Evolutionary conservation across 306 rosid genomes (phyloP).

Genomic region (Bauhinia variegata): DNA sequence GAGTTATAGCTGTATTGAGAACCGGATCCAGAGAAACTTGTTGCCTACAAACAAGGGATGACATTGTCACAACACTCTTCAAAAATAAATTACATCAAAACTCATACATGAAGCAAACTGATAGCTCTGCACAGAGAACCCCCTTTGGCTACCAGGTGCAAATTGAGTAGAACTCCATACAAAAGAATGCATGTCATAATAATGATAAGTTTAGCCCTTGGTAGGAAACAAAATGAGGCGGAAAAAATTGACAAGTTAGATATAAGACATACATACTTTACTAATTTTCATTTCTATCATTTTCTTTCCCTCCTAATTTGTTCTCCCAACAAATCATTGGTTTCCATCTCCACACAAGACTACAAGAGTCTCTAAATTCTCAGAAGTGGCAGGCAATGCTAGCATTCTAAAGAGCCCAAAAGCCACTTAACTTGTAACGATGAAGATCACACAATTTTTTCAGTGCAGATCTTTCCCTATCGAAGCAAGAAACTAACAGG

Average conservation of each 20-base stretch:
- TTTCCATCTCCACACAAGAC: slow-evolving; percentile 16
- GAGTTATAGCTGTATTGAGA: slow-evolving; percentile 50
- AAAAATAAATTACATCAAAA: slow-evolving; percentile 25
- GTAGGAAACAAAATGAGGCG: no score
- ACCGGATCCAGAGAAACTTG: slow-evolving; percentile 50
- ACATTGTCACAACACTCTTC: slow-evolving; percentile 19
- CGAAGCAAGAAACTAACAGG: background rate
- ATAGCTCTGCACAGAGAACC: slow-evolving; percentile 31
- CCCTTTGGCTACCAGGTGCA: slow-evolving; percentile 24
- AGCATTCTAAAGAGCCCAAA: background rate
- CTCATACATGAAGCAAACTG: slow-evolving; percentile 28
- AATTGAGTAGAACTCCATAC: slow-evolving; percentile 5
- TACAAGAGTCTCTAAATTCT: background rate
- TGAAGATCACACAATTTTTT: slow-evolving; percentile 6
- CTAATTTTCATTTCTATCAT: no score
- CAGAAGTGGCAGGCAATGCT: slow-evolving; percentile 12
- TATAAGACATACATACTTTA: no score
- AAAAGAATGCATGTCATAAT: slow-evolving; percentile 16
- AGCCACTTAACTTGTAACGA: slow-evolving; percentile 15
- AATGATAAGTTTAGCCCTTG: no score
- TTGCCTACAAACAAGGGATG: slow-evolving; percentile 41
- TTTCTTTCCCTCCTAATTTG: no score
- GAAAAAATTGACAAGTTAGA: no score
- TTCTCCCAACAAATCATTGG: background rate
- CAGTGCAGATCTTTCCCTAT: slow-evolving; percentile 8